Base-by-base conservation (phyloP, 176 grass and related monocot species). In the Avena insularis region DNA sequence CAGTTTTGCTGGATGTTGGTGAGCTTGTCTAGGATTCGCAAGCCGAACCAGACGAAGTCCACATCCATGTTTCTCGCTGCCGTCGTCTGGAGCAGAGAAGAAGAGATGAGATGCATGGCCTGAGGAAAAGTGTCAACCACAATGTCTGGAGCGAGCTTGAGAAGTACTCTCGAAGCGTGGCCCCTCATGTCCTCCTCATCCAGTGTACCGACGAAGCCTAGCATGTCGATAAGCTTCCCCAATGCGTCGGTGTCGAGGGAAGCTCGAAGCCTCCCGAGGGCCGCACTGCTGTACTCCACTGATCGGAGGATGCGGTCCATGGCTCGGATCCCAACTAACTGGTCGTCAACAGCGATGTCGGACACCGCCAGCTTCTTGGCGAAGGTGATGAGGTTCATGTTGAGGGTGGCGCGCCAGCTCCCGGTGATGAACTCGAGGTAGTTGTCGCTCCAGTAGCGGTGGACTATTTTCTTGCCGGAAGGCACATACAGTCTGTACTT, bases 121-220 rank as follows among this genome's bases (percentile, higher is more conserved):
- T 20, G 56, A 20, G 78, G 86, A 25, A 6, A 75, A 13, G 4
- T 75, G 13, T 27, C 7, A 4, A 87, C 45, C 45, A 43, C 12
- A 65, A 87, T 31, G 45, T 54, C 8, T 27, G 86, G 86, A 25
- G 78, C 35, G 14, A 87, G 78, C 19, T 81, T 87, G 3, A 87
- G 29, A 31, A 87, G 45, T 17, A 87, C 78, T 45, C 79, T 80
- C 5, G 86, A 45, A 27, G 78, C 86, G 2, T 87, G 86, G 19
- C 86, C 78, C 62, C 78, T 82, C 9, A 75, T 75, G 17, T 54
- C 9, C 10, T 65, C 0, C 13, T 82, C 69, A 1, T 82, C 14
- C 35, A 0, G 5, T n/a, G 27, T 54, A 19, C 14, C 17, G 8
- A 0, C 0, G 2, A 72, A 49, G 53, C 86, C 78, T 19, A 87